Conservation (phyloP, 2,329 filamentous ascomycete species). For the Iodosphaeria phyllophila region DNA sequence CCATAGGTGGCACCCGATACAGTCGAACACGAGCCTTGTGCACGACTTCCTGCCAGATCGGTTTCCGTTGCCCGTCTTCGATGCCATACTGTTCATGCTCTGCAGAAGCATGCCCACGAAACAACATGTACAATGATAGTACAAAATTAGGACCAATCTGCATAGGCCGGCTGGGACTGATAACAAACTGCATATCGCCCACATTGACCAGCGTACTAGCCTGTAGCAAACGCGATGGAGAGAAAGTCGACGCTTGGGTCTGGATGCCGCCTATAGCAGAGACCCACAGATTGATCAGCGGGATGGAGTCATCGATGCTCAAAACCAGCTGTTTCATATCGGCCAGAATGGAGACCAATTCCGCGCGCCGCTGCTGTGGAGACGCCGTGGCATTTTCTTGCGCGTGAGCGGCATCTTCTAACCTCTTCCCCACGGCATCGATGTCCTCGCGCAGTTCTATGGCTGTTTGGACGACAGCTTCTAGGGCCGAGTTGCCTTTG, state of each 20-base stretch:
- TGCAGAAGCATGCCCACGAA: constrained; percentile 52
- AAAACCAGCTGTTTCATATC: constrained; percentile 60
- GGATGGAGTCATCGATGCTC: constrained; percentile 79
- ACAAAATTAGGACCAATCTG: constrained; percentile 80
- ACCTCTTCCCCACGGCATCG: constrained; percentile 53
- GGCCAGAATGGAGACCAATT: constrained; percentile 49
- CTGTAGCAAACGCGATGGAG: constrained; percentile 76
- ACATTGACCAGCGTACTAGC: constrained; percentile 81
- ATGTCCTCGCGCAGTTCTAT: constrained; percentile 74
- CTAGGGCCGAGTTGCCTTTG: constrained; percentile 42
- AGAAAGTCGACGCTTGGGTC: constrained; percentile 64
- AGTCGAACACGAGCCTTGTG: constrained; percentile 81
- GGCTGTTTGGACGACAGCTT: constrained; percentile 69
- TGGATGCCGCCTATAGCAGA: constrained; percentile 82
- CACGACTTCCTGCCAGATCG: constrained; percentile 90
- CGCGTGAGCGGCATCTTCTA: constrained; percentile 49
- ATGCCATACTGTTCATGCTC: constrained; percentile 27
- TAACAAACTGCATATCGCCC: constrained; percentile 67
- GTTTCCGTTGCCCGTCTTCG: constrained; percentile 36
- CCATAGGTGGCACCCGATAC: constrained; percentile 38
- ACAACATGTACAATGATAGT: constrained; percentile 88
- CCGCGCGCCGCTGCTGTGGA: constrained; percentile 36
- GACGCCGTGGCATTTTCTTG: constrained; percentile 36
- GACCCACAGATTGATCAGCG: constrained; percentile 81
- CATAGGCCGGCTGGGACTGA: constrained; percentile 40